Evolutionary conservation across 2,329 filamentous ascomycete species (phyloP), one percentile per base, ranked within the genome.

Genomic region (Ceratocystis alfenasii): DNA sequence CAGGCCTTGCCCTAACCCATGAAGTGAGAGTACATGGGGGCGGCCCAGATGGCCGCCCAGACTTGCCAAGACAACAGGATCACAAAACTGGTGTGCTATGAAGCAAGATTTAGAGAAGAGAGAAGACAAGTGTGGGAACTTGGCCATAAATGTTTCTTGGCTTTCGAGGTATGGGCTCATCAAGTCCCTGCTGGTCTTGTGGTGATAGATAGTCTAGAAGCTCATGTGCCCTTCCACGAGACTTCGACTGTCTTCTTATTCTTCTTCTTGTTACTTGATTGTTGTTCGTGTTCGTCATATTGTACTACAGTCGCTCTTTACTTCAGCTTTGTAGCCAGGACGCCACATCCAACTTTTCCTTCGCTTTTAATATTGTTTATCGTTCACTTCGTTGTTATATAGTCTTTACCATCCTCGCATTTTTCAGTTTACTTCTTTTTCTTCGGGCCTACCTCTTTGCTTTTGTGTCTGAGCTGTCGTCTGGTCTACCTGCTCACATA

Each of bases 261-360:
- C 44, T 30, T 63, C 41, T 63, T 33, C 46, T 63, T 20, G 45
- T 48, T 30, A 45, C 28, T 48, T 41, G 46, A 63, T 20, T 17
- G 20, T 33, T 50, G 22, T 50, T 63, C 55, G 55, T 30, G 28
- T 28, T n/a, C 15, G 30, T 17, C 53, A 57, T 17, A 30, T 57
- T 57, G 36, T 48, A 57, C 50, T 55, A 15, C 65, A 62, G 59
- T 66, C 65, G 55, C 59, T 62, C 65, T n/a, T 66, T 62, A 66
- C 59, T 15, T 3, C 59, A 55, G 65, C 8, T 59, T 66, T 33
- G 55, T 33, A 59, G 55, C 33, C 55, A n/a, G 28, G 10, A 36
- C 28, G 20, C 17, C 55, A 20, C 48, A 46, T 28, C 41, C 63
- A 57, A 44, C 41, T 17, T 28, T 30, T n/a, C 17, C 22, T 50